Percentiles rank a stretch among this genome's conserved stretches.
These are phyloP conservation scores for Amauroascus verrucosus DNA, from an alignment of 2,329 filamentous ascomycete species.

Conservation along the genomic window DNA sequence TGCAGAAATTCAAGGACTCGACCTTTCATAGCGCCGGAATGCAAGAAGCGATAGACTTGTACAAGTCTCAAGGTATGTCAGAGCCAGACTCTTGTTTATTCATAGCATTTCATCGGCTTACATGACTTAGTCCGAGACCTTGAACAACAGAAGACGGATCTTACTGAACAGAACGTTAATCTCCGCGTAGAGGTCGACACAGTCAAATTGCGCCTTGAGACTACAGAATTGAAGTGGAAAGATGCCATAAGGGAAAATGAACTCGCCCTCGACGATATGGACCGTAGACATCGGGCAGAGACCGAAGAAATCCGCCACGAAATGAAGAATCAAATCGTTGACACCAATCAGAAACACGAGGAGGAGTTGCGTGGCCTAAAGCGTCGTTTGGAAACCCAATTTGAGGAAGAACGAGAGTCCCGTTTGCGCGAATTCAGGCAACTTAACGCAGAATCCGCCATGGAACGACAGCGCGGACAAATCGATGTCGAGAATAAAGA, in stretches of 20 bases:
- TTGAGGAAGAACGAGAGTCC: conserved; percentile 54
- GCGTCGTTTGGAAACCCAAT: conserved; percentile 52
- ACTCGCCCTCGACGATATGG: conserved; percentile 43
- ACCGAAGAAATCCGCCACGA: conserved; percentile 35
- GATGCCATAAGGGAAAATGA: conserved; percentile 44
- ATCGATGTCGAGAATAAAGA: conserved; percentile 45
- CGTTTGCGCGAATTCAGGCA: conserved; percentile 55
- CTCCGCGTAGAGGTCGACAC: conserved; percentile 61
- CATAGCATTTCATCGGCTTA: neutral
- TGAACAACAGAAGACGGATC: conserved; percentile 42
- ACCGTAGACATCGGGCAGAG: conserved; percentile 43
- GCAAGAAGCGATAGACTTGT: conserved; percentile 58
- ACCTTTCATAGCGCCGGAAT: conserved; percentile 57
- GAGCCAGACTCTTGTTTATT: neutral
- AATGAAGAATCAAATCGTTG: conserved; percentile 40
- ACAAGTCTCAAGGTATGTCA: conserved; percentile 61
- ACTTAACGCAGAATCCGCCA: conserved; percentile 44
- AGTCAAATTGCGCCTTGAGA: conserved; percentile 43
- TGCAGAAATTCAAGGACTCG: conserved; percentile 60
- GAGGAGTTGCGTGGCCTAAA: conserved; percentile 58
- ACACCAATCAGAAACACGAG: conserved; percentile 51
- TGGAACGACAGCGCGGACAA: conserved; percentile 37
- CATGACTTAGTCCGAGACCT: conserved; percentile 44
- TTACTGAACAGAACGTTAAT: conserved; percentile 43
- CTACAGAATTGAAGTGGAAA: conserved; percentile 42